Evolutionary conservation across 495 filamentous ascomycete genomes (phyloP), one percentile per base, ranked within the genome.

Genomic region (Talaromyces wortmannii): DNA sequence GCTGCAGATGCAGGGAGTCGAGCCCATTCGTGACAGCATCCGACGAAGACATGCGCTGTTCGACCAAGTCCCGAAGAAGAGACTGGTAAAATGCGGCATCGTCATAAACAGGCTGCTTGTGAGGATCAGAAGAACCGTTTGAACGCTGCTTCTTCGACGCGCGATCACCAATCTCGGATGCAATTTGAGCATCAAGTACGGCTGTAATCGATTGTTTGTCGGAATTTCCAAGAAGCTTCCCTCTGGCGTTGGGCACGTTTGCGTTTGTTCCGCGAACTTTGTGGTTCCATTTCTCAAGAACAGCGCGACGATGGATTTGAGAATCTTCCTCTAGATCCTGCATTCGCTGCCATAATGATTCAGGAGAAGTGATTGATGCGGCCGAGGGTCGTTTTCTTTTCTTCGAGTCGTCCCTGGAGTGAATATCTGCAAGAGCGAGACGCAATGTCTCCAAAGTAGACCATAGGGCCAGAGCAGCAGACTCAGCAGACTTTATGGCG

Each of bases 1-100:
- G 59, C 55, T 65, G 70, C 40, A 70, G 23, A 44, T 73, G 66
- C 44, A 76, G 57, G 5, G 66, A 68, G 45, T 77, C 74, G 17
- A 77, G 59, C 15, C 78, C 58, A 57, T 69, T 75, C 42, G 74
- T 69, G 51, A 77, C 70, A 3, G 72, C 70, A 23, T 74, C 75
- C 8, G 73, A 65, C 12, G 67, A 70, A 29, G 73, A 67, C 69
- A 88, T 86, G 51, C 91, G 83, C 64, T 90, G 87, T 60, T 95
- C 89, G 31, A 98, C 89, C 1, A 98, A 81, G 57, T 96, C 91
- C 57, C 95, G 94, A 13, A 98, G 80, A 7, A 95, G 78, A 7
- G 90, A 77, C 63, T 94, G 88, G 75, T 98, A 98, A 72, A 97
- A 96, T 65, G 91, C 83, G 7, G 88, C 87, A 62, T 97, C 94